Conservation (phyloP, 257 asterid species). For the Anisodus acutangulus region DNA sequence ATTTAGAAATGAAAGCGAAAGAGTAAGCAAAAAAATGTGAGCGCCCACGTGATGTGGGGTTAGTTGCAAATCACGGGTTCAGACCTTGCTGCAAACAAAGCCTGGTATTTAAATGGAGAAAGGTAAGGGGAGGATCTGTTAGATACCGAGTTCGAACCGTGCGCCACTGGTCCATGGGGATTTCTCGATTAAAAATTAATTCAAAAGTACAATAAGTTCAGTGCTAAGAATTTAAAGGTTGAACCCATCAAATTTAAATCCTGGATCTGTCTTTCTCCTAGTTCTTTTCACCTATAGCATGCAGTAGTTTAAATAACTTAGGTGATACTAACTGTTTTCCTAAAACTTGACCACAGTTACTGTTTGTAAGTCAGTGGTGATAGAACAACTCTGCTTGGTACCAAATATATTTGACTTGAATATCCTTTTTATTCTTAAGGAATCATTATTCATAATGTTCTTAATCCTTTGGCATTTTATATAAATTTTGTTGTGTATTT, state of each 20-base stretch:
- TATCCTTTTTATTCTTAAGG: neutral
- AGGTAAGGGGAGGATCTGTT: neutral
- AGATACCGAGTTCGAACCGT: too few relatives aligned
- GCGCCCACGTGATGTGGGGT: neutral
- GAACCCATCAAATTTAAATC: neutral
- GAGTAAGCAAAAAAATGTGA: too few relatives aligned
- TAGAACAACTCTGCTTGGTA: neutral
- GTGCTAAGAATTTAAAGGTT: neutral
- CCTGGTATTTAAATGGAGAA: neutral
- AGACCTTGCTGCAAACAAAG: neutral
- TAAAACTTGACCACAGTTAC: neutral
- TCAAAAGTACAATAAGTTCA: neutral
- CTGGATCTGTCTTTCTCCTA: neutral
- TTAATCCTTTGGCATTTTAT: neutral
- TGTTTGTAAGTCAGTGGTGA: constrained; percentile 23
- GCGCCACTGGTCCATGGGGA: neutral
- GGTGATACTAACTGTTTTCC: neutral
- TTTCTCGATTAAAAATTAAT: neutral
- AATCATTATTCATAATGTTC: neutral
- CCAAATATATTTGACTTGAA: neutral
- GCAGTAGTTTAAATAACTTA: neutral
- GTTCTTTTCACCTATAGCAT: neutral
- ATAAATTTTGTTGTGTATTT: neutral
- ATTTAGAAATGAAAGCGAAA: too few relatives aligned
- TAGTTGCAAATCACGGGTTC: neutral